Evolutionary conservation across 768 basidiomycete genomes (phyloP).

Genomic region (Leccinum imitatum): DNA sequence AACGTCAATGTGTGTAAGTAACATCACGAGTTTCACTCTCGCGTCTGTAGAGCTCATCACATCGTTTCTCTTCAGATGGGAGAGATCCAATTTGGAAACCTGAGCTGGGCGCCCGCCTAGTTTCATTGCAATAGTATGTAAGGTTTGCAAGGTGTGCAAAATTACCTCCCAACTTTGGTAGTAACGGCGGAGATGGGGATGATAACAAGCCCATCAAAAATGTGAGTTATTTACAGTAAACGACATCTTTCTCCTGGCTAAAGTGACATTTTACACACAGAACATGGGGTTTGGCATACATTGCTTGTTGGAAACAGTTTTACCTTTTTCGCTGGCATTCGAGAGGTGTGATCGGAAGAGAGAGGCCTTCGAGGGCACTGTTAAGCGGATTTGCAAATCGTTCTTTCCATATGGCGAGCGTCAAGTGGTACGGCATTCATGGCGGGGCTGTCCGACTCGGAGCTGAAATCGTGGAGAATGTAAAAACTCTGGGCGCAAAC

Average conservation of each 20-base stretch:
- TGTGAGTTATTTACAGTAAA: neutral
- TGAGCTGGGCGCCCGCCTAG: slow-evolving; percentile 39
- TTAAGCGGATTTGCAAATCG: neutral
- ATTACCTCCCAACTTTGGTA: neutral
- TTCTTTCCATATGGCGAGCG: neutral
- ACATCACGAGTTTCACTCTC: neutral
- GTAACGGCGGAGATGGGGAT: neutral
- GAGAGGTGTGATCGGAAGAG: neutral
- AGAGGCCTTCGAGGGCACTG: neutral
- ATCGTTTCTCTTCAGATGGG: slow-evolving; percentile 39
- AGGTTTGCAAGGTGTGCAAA: neutral
- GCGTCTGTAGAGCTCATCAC: neutral
- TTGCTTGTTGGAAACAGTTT: neutral
- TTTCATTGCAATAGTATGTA: neutral
- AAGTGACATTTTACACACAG: neutral
- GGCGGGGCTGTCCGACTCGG: neutral
- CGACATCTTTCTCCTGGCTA: neutral
- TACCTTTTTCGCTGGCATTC: neutral
- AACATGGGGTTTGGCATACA: neutral
- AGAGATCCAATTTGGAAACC: slow-evolving; percentile 53
- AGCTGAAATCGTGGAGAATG: neutral
- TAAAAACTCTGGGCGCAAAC: neutral
- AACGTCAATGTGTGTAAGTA: slow-evolving; percentile 56
- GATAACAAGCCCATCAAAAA: neutral
- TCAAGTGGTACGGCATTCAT: neutral